Percentiles rank a stretch among this genome's conserved stretches.
Evolutionary conservation across 371 early-diverging fungal species (phyloP).

Genomic region (Circinella minor): DNA sequence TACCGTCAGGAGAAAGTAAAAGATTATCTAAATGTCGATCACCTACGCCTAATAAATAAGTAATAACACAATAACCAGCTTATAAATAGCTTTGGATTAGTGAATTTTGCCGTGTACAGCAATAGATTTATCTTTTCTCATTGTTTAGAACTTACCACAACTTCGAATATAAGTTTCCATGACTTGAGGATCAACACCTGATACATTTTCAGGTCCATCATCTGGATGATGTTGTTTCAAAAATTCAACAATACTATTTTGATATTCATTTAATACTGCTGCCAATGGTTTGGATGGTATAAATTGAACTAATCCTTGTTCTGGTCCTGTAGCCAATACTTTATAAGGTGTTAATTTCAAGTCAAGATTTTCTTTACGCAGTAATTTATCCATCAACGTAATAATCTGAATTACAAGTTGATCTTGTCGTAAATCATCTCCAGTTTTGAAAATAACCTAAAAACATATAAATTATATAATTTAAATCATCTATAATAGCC

Average conservation of each 20-base stretch:
- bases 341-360: conserved; percentile 91
- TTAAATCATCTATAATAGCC: neutral
- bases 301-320: conserved; percentile 93
- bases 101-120: too few species aligned
- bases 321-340: conserved; percentile 92
- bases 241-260: conserved; percentile 81
- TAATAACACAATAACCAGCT: conserved; percentile 98
- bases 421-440: conserved; percentile 98
- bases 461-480: neutral
- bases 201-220: conserved; percentile 60
- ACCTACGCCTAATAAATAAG: conserved; percentile 98
- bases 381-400: conserved; percentile 91
- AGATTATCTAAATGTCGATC: conserved; percentile 98
- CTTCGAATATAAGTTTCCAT: conserved; percentile 96
- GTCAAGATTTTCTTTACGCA: conserved; percentile 94
- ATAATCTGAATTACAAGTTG: conserved; percentile 97
- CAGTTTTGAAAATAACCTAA: conserved; percentile 90
- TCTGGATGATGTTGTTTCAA: conserved; percentile 75
- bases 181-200: conserved; percentile 75
- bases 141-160: conserved; percentile 67
- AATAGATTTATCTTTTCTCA: too few species aligned
- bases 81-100: neutral
- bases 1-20: conserved; percentile 85
- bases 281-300: conserved; percentile 88
- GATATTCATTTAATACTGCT: conserved; percentile 85